Evolutionary conservation across 106 monocot species (phyloP).

Genomic region (Dactylorhiza incarnata): DNA sequence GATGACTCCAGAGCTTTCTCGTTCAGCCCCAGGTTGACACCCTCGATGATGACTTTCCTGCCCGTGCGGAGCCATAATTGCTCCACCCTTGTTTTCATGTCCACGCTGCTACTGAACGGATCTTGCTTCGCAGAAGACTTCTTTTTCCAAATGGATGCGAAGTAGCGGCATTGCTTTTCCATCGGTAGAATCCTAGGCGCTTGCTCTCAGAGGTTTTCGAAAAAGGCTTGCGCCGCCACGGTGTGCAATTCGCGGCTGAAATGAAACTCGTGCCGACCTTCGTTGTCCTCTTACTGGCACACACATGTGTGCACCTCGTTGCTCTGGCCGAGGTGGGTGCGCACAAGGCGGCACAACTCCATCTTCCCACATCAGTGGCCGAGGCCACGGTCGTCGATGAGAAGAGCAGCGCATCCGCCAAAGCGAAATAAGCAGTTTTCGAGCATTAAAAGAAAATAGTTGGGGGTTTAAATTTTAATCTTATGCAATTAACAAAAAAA

Average conservation of each 20-base stretch:
- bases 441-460: conserved; percentile 42
- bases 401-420: conserved; percentile 61
- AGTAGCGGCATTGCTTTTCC: conserved; percentile 29
- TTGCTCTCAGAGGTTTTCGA: conserved; percentile 9
- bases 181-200: conserved; percentile 33
- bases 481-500: no score
- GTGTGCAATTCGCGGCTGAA: conserved; percentile 15
- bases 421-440: conserved; percentile 90
- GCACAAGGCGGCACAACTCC: not conserved
- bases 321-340: conserved; percentile 15
- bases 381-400: conserved; percentile 30
- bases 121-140: not conserved
- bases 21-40: conserved; percentile 44
- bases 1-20: conserved; percentile 68
- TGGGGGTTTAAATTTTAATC: no score
- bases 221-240: conserved; percentile 10
- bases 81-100: conserved; percentile 45
- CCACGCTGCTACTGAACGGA: conserved; percentile 8
- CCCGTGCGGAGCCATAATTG: conserved; percentile 92
- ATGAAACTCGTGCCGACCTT: conserved; percentile 11
- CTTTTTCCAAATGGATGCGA: not conserved
- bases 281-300: conserved; percentile 13
- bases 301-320: conserved; percentile 8
- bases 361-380: not conserved
- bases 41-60: conserved; percentile 80